phyloP scores from a whole-genome alignment of 495 filamentous ascomycete genomes.

The Aspergillus olivimuriae region DNA sequence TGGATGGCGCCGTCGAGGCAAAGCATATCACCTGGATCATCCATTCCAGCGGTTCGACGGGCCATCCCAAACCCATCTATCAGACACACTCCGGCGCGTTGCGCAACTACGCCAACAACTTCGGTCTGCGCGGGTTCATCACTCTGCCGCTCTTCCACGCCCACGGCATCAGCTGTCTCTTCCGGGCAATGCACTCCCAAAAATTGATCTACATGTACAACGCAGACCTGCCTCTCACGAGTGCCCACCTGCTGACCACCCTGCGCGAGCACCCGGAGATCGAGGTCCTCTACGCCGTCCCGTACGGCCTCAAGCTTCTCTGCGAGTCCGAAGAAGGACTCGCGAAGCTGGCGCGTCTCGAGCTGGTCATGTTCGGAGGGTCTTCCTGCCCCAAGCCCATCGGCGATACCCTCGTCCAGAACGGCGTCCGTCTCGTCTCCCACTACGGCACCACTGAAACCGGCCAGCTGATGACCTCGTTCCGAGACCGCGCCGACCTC shows the following conservation, averaged over 20 bases:
- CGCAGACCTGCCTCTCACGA: constrained; percentile 36
- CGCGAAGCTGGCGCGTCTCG: constrained; percentile 24
- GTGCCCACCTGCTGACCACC: constrained; percentile 28
- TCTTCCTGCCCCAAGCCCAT: constrained; percentile 43
- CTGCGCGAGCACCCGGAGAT: constrained; percentile 30
- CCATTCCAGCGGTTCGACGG: constrained; percentile 39
- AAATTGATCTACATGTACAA: constrained; percentile 41
- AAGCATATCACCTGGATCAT: constrained; percentile 31
- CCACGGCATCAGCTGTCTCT: constrained; percentile 43
- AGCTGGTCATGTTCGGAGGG: constrained; percentile 44
- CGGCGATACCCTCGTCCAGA: constrained; percentile 42
- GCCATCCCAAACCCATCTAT: constrained; percentile 34
- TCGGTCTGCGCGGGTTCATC: constrained; percentile 37
- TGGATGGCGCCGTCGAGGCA: constrained; percentile 17
- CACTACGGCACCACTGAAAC: constrained; percentile 46
- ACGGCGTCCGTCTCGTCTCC: constrained; percentile 44
- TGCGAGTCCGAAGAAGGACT: constrained; percentile 38
- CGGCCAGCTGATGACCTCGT: constrained; percentile 47
- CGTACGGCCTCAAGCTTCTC: constrained; percentile 44
- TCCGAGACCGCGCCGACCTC: constrained; percentile 36
- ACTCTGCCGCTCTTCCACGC: constrained; percentile 49
- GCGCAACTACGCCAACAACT: constrained; percentile 35
- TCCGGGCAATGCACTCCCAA: constrained; percentile 36
- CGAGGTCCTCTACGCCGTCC: constrained; percentile 39
- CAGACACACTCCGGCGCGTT: constrained; percentile 35